Percentiles rank a stretch among this genome's conserved stretches.
phyloP scores from a whole-genome alignment of 2,329 filamentous ascomycete species.

The Diaporthe ilicicola region DNA sequence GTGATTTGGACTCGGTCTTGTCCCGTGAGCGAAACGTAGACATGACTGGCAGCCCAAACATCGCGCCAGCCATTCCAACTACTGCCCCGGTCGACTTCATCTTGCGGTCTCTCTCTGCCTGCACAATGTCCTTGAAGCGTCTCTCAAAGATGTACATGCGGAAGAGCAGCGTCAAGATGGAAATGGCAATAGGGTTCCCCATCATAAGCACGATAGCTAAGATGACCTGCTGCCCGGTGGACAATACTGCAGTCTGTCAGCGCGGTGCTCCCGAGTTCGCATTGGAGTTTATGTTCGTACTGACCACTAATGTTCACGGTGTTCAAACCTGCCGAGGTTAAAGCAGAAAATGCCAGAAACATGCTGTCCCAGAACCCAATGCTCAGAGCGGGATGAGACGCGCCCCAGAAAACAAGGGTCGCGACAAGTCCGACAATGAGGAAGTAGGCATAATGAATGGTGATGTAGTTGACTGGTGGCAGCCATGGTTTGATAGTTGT shows the following conservation, averaged over 20 bases:
- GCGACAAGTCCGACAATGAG: slow-evolving; percentile 60
- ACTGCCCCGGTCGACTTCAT: slow-evolving; percentile 36
- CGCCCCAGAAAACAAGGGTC: slow-evolving; percentile 69
- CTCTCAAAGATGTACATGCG: slow-evolving; percentile 69
- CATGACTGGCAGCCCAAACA: slow-evolving; percentile 36
- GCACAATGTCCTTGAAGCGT: slow-evolving; percentile 64
- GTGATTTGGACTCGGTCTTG: slow-evolving; percentile 15
- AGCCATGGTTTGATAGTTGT: slow-evolving; percentile 35
- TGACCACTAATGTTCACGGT: slow-evolving; percentile 65
- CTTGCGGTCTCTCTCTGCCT: slow-evolving; percentile 48
- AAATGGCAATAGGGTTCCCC: slow-evolving; percentile 72
- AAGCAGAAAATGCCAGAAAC: slow-evolving; percentile 71
- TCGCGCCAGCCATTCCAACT: slow-evolving; percentile 36
- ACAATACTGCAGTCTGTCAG: slow-evolving; percentile 48
- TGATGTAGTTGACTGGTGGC: slow-evolving; percentile 66
- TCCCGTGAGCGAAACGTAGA: slow-evolving; percentile 29
- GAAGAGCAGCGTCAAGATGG: slow-evolving; percentile 68
- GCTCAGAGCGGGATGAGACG: slow-evolving; percentile 58
- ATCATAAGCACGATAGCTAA: slow-evolving; percentile 70
- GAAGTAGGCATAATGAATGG: slow-evolving; percentile 73
- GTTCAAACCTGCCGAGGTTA: slow-evolving; percentile 71
- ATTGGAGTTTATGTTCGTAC: neutral
- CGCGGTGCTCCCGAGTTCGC: too few species aligned
- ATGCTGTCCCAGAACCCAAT: slow-evolving; percentile 71
- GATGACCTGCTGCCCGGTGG: slow-evolving; percentile 72